Conservation (phyloP, 164 flowering plant genomes). For the Vitis vinifera region DNA sequence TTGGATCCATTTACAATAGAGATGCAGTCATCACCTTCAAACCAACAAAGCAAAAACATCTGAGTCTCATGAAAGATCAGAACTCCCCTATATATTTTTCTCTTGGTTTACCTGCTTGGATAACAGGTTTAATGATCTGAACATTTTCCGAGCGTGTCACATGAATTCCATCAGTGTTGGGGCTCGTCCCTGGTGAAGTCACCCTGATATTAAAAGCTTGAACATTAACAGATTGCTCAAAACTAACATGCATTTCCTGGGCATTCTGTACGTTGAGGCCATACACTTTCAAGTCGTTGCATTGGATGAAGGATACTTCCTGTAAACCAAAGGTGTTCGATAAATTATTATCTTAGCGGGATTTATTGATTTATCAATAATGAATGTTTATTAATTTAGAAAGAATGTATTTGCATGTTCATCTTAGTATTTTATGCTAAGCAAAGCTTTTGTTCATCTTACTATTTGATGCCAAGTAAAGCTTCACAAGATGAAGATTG, state of each 20-base stretch:
- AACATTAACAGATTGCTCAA: slow-evolving; percentile 51
- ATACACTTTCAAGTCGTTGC: slow-evolving; percentile 52
- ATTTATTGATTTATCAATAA: too few species aligned
- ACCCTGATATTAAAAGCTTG: slow-evolving; percentile 38
- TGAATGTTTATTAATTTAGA: too few species aligned
- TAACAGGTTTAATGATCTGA: slow-evolving; percentile 30
- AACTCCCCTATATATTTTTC: not conserved
- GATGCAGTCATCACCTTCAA: slow-evolving; percentile 66
- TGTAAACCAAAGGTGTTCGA: too few species aligned
- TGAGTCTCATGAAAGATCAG: not conserved
- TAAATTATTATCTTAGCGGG: too few species aligned
- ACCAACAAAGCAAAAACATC: not conserved
- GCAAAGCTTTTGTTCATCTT: too few species aligned
- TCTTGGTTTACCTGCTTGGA: slow-evolving; percentile 54
- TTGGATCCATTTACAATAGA: slow-evolving; percentile 63
- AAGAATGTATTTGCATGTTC: too few species aligned
- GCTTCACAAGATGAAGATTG: not conserved
- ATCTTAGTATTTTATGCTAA: too few species aligned
- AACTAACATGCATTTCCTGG: slow-evolving; percentile 70
- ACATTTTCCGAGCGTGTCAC: slow-evolving; percentile 51
- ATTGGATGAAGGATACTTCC: slow-evolving; percentile 35
- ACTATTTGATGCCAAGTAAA: too few species aligned
- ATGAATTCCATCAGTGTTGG: slow-evolving; percentile 87
- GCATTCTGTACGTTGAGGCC: slow-evolving; percentile 49
- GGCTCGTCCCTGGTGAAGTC: slow-evolving; percentile 60